Evolutionary conservation across 2,329 filamentous ascomycete species (phyloP).

Genomic region (Lachnellula subtilissima): DNA sequence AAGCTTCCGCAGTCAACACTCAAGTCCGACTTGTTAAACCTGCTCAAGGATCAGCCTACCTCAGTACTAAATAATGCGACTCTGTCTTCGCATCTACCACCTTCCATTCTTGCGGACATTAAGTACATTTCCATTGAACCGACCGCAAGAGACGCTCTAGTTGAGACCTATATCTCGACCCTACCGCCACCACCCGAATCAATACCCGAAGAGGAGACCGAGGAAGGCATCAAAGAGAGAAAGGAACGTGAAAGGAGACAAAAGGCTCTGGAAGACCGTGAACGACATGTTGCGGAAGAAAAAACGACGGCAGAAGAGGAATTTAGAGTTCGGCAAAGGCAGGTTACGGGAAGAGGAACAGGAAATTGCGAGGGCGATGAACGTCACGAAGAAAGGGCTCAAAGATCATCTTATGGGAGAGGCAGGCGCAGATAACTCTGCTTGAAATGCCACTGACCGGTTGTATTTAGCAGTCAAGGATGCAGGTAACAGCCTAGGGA

Average conservation of each 20-base stretch:
- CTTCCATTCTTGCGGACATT: slow-evolving; percentile 59
- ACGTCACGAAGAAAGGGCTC: slow-evolving; percentile 61
- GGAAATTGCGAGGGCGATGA: slow-evolving; percentile 65
- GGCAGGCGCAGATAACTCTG: slow-evolving; percentile 5
- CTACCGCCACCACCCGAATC: slow-evolving; percentile 54
- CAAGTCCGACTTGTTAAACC: slow-evolving; percentile 62
- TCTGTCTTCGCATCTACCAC: slow-evolving; percentile 52
- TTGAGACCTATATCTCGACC: slow-evolving; percentile 62
- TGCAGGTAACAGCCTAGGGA: too few species aligned
- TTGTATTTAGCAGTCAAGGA: too few species aligned
- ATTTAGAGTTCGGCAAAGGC: slow-evolving; percentile 56
- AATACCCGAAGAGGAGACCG: slow-evolving; percentile 42
- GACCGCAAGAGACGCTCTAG: slow-evolving; percentile 55
- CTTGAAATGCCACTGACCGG: slow-evolving; percentile 1
- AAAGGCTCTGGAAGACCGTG: slow-evolving; percentile 61
- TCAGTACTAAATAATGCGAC: slow-evolving; percentile 57
- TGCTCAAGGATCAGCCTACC: slow-evolving; percentile 59
- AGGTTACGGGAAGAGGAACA: slow-evolving; percentile 60
- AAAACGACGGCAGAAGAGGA: slow-evolving; percentile 54
- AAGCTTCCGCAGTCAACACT: slow-evolving; percentile 61
- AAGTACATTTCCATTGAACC: slow-evolving; percentile 65
- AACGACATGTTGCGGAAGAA: slow-evolving; percentile 57
- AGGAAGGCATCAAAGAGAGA: slow-evolving; percentile 46
- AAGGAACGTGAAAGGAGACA: slow-evolving; percentile 57
- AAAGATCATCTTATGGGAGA: slow-evolving; percentile 50